Conservation (phyloP, 2,329 filamentous ascomycete species). For the Colletotrichum sp. region DNA sequence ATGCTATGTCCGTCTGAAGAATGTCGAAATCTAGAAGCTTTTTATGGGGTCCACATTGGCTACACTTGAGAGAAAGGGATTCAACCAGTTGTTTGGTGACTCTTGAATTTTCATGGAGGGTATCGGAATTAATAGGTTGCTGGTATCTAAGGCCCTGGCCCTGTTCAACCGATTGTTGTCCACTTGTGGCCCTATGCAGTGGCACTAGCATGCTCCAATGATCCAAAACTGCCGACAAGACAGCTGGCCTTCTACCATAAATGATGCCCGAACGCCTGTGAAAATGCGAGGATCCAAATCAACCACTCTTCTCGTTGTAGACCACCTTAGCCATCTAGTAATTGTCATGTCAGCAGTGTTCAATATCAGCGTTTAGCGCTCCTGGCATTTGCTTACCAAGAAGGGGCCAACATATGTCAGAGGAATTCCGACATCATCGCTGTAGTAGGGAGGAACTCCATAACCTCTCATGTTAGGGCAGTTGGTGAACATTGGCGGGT, state of each 20-base stretch:
- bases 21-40: neutral
- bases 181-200: neutral
- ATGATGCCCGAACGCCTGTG: neutral
- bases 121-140: neutral
- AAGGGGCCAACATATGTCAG: constrained; percentile 3
- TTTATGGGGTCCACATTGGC: neutral
- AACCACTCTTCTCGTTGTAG: neutral
- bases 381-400: neutral
- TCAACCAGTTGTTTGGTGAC: neutral
- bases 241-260: neutral
- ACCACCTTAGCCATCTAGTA: neutral
- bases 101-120: neutral
- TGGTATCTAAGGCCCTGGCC: neutral
- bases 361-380: neutral
- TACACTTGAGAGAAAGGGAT: neutral
- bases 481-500: neutral
- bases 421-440: neutral
- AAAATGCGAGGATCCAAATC: neutral
- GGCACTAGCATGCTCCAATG: neutral
- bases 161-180: neutral
- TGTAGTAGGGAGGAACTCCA: neutral
- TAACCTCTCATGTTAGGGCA: neutral
- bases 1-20: neutral
- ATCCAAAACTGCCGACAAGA: neutral
- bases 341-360: neutral